Evolutionary conservation across 257 asterid genomes (phyloP).

Genomic region (Forsythia viridissima): DNA sequence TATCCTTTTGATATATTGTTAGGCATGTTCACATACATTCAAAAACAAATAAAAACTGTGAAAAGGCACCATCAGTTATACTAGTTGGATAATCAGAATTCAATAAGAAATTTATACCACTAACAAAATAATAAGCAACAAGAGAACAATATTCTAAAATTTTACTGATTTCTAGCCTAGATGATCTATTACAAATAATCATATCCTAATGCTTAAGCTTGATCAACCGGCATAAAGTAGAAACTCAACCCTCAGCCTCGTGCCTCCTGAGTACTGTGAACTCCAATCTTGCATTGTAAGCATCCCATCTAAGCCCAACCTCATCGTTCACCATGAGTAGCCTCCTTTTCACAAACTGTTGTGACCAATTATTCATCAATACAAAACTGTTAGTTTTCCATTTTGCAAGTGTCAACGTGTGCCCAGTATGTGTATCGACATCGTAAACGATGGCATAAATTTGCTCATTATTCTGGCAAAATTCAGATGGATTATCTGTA

Average conservation of each 20-base stretch:
- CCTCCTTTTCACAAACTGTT: conserved; percentile 9
- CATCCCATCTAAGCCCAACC: neutral
- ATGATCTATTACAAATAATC: no score
- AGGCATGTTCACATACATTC: no score
- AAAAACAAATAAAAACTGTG: no score
- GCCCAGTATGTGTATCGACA: neutral
- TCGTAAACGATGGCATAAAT: neutral
- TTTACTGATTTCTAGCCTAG: no score
- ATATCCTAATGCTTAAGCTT: no score
- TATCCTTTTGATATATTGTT: no score
- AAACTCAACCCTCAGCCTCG: neutral
- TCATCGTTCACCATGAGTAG: conserved; percentile 7
- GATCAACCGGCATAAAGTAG: no score
- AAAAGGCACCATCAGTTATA: no score
- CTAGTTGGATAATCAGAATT: no score
- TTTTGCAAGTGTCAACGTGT: neutral
- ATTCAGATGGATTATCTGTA: neutral
- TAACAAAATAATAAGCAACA: no score
- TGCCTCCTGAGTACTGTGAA: neutral
- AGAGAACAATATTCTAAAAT: no score
- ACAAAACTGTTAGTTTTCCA: neutral
- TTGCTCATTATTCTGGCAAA: neutral
- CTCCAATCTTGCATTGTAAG: neutral
- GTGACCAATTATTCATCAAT: neutral
- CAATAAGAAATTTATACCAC: no score